phyloP scores from a whole-genome alignment of 768 basidiomycete genomes.

The Boletus huronensis region DNA sequence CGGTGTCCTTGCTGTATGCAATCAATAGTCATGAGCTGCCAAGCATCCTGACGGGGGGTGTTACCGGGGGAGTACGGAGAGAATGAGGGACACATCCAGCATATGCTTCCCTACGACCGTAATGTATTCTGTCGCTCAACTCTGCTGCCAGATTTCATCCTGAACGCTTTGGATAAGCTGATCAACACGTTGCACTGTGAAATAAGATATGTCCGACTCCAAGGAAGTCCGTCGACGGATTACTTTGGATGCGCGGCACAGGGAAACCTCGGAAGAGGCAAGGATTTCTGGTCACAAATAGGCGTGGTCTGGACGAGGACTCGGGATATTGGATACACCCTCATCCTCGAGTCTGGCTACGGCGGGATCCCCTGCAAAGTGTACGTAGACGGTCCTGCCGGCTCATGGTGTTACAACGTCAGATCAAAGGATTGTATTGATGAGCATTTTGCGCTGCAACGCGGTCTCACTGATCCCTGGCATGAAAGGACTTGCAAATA shows the following conservation, averaged over 20 bases:
- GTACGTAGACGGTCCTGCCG: not conserved
- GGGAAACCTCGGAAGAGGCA: too few species aligned
- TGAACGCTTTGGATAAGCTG: not conserved
- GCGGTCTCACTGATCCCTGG: not conserved
- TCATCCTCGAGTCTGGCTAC: too few species aligned
- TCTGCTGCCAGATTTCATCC: not conserved
- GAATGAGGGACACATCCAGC: slow-evolving; percentile 36
- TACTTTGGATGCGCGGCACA: too few species aligned
- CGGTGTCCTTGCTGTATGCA: slow-evolving; percentile 60
- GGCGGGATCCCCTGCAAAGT: not conserved
- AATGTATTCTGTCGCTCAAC: slow-evolving; percentile 3
- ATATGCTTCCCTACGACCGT: not conserved
- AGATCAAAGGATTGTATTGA: not conserved
- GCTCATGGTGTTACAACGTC: not conserved
- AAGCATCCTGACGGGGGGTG: slow-evolving; percentile 67
- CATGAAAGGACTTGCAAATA: not conserved
- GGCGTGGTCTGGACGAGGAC: too few species aligned
- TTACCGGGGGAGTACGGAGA: slow-evolving; percentile 46
- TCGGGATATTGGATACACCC: too few species aligned
- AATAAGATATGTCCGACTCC: too few species aligned
- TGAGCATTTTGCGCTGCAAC: too few species aligned
- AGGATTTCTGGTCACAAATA: too few species aligned
- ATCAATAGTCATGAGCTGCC: slow-evolving; percentile 65
- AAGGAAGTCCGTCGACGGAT: too few species aligned
- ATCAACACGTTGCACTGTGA: too few species aligned